These are phyloP conservation scores for Phytophthora syringae DNA, from an alignment of 352 stramenopile genomes.

Conservation along the genomic window DNA sequence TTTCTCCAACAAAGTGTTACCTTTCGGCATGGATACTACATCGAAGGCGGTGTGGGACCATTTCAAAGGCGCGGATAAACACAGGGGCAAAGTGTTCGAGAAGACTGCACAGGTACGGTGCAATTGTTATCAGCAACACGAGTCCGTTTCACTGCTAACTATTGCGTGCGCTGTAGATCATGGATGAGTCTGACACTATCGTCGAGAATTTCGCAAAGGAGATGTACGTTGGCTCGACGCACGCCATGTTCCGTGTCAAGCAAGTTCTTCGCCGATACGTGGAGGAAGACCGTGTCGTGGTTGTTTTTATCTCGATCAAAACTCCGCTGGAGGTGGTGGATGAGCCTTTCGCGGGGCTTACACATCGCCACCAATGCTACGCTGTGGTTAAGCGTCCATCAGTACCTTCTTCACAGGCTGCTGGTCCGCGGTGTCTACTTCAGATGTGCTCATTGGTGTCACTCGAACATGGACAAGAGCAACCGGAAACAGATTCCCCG, in stretches of 20 bases:
- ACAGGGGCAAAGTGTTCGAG: constrained; percentile 38
- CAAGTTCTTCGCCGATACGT: constrained; percentile 46
- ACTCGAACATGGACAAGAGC: constrained; percentile 35
- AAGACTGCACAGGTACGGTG: constrained; percentile 39
- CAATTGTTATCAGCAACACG: neutral
- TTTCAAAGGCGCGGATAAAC: constrained; percentile 42
- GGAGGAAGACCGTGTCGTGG: constrained; percentile 37
- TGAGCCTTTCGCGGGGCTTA: constrained; percentile 37
- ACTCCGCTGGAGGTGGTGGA: constrained; percentile 39
- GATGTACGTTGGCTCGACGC: constrained; percentile 40
- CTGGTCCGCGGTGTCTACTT: constrained; percentile 45
- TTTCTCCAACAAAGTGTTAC: constrained; percentile 49
- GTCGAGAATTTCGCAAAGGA: constrained; percentile 51
- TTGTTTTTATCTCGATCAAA: constrained; percentile 45
- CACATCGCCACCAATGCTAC: constrained; percentile 43
- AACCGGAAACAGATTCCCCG: constrained; percentile 34
- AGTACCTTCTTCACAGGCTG: constrained; percentile 22
- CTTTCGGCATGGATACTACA: constrained; percentile 44
- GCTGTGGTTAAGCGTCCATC: constrained; percentile 37
- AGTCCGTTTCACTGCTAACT: neutral
- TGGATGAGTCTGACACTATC: constrained; percentile 45
- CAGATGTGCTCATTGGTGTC: constrained; percentile 54
- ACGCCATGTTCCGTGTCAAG: constrained; percentile 44
- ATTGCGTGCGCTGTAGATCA: constrained; percentile 8
- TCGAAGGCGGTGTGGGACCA: constrained; percentile 44